Percentiles rank a stretch among this genome's conserved stretches.
Evolutionary conservation across 805 yeast genomes (phyloP).

Genomic region (Barnettozyma wickerhamii): DNA sequence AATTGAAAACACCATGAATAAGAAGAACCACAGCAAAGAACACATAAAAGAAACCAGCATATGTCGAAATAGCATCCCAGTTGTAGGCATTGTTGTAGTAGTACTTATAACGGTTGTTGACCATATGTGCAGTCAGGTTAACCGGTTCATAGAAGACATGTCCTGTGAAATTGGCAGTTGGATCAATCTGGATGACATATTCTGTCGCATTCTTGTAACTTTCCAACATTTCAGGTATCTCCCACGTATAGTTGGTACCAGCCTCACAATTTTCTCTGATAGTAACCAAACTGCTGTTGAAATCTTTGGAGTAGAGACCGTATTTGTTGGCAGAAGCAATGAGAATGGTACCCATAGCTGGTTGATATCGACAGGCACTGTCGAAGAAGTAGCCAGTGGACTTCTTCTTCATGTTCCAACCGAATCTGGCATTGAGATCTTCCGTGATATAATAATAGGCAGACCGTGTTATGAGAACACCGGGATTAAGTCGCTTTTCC

Average conservation of each 20-base stretch:
- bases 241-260: background rate
- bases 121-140: background rate
- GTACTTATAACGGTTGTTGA: conserved; percentile 1
- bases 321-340: conserved; percentile 7
- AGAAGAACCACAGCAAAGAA: conserved; percentile 39
- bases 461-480: background rate
- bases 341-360: conserved; percentile 13
- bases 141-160: conserved; percentile 13
- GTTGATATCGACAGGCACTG: conserved; percentile 13
- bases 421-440: background rate
- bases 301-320: conserved; percentile 10
- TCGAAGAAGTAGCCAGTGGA: background rate
- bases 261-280: conserved; percentile 6
- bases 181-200: conserved; percentile 10
- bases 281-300: conserved; percentile 10
- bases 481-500: too few species aligned
- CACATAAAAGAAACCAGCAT: conserved; percentile 30
- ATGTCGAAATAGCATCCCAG: conserved; percentile 15
- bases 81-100: conserved; percentile 12
- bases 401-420: background rate
- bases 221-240: conserved; percentile 17
- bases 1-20: conserved; percentile 31
- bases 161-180: conserved; percentile 7
- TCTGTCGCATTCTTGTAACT: conserved; percentile 30
- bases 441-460: background rate